phyloP scores from a whole-genome alignment of 1,284 basidiomycete species.

The Ganoderma leucocontextum region DNA sequence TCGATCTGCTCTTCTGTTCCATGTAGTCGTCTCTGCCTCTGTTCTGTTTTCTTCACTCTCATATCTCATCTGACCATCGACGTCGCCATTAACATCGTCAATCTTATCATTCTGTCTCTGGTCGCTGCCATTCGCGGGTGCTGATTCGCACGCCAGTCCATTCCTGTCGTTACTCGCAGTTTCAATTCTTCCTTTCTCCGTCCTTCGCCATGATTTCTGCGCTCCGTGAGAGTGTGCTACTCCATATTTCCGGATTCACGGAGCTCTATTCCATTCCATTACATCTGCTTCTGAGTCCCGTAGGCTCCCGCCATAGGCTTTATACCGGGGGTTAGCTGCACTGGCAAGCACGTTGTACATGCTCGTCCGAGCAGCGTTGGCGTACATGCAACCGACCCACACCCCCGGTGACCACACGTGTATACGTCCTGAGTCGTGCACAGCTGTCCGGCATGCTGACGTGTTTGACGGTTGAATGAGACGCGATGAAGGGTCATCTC shows the following conservation, averaged over 20 bases:
- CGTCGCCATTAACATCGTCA: conserved; percentile 1
- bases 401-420: background rate
- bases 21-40: conserved; percentile 26
- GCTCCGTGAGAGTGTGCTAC: background rate
- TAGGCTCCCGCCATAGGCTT: background rate
- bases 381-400: background rate
- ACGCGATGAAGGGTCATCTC: background rate
- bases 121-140: conserved; percentile 17
- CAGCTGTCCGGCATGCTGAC: background rate
- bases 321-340: background rate
- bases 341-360: background rate
- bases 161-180: conserved; percentile 17
- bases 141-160: conserved; percentile 1
- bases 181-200: background rate
- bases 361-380: background rate
- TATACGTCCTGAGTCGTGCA: background rate
- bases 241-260: background rate
- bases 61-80: conserved; percentile 8
- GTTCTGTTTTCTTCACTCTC: conserved; percentile 13
- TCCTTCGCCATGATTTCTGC: background rate
- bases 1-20: conserved; percentile 32
- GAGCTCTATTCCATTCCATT: background rate
- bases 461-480: background rate
- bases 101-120: conserved; percentile 20
- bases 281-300: background rate